A percentile compares a stretch with the other conserved stretches of the same genome.
Evolutionary conservation across 108 stramenopile genomes (phyloP).

Genomic region (Cylindrotheca closterium): DNA sequence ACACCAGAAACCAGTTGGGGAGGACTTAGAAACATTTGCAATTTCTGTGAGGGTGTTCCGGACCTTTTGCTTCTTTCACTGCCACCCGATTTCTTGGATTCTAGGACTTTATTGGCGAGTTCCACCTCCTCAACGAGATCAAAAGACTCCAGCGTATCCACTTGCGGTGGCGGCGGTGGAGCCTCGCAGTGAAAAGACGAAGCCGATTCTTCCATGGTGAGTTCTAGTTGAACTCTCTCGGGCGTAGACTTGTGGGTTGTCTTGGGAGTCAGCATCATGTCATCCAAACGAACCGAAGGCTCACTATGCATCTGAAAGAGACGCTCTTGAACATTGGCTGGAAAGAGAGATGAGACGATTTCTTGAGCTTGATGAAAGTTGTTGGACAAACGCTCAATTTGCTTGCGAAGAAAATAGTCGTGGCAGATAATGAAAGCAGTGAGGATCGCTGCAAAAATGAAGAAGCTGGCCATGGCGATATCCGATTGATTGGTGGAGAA

Average conservation of each 20-base stretch:
- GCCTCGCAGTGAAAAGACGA: not conserved
- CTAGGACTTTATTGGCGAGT: too few relatives aligned
- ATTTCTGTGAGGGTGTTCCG: not conserved
- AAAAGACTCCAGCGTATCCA: not conserved
- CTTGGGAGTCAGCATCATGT: not conserved
- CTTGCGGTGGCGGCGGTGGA: not conserved
- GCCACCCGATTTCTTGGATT: not conserved
- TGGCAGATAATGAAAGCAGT: not conserved
- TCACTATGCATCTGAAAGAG: not conserved
- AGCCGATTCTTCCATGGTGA: not conserved
- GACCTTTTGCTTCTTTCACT: not conserved
- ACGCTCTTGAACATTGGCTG: constrained; percentile 3
- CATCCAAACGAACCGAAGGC: not conserved
- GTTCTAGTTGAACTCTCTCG: not conserved
- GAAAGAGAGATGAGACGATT: constrained; percentile 8
- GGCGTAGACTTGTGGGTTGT: not conserved
- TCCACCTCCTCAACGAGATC: not conserved
- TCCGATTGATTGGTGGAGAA: not conserved
- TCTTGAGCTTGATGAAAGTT: not conserved
- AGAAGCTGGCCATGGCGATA: too few relatives aligned
- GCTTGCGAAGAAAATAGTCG: not conserved
- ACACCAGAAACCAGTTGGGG: too few relatives aligned
- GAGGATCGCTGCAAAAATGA: not conserved
- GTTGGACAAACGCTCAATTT: not conserved
- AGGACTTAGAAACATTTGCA: not conserved